A percentile compares a stretch with the other conserved stretches of the same genome.
Evolutionary conservation across 2,329 filamentous ascomycete genomes (phyloP).

Genomic region (Cytospora paraplurivora): DNA sequence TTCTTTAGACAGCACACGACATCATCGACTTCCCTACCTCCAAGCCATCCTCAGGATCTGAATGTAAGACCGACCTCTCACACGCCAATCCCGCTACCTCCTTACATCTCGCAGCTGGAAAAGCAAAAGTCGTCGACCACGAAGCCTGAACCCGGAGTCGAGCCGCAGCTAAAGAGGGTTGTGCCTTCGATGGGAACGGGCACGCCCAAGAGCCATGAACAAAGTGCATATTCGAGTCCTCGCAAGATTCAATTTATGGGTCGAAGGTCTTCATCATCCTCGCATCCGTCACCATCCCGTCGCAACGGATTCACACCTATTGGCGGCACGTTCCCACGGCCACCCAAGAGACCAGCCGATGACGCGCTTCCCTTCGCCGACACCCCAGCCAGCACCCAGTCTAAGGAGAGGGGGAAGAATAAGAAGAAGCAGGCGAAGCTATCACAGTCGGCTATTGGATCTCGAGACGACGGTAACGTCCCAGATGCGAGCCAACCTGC

Average conservation of each 20-base stretch:
- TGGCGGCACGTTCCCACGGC: constrained; percentile 28
- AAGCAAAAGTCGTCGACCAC: not conserved
- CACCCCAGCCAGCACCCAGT: not conserved
- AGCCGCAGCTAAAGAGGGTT: not conserved
- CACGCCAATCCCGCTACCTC: constrained; percentile 20
- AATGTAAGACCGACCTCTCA: not conserved
- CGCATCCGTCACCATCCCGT: not conserved
- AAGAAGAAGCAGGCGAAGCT: constrained; percentile 8
- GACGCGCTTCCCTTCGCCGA: not conserved
- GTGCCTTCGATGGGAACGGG: not conserved
- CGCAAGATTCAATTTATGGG: not conserved
- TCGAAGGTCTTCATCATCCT: not conserved
- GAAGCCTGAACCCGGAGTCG: not conserved
- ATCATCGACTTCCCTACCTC: not conserved
- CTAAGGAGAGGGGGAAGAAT: constrained; percentile 13
- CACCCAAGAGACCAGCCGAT: constrained; percentile 13
- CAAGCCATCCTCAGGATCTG: not conserved
- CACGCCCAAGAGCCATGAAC: not conserved
- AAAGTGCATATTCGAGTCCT: not conserved
- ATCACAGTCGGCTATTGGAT: not conserved
- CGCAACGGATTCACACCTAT: constrained; percentile 35
- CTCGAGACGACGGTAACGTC: constrained; percentile 17
- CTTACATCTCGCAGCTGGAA: not conserved
- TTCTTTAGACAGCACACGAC: not conserved
- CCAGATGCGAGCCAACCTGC: constrained; percentile 30